Evolutionary conservation across 768 basidiomycete species (phyloP), one percentile per base, ranked within the genome.

Genomic region (Boletus pseudopeckii): DNA sequence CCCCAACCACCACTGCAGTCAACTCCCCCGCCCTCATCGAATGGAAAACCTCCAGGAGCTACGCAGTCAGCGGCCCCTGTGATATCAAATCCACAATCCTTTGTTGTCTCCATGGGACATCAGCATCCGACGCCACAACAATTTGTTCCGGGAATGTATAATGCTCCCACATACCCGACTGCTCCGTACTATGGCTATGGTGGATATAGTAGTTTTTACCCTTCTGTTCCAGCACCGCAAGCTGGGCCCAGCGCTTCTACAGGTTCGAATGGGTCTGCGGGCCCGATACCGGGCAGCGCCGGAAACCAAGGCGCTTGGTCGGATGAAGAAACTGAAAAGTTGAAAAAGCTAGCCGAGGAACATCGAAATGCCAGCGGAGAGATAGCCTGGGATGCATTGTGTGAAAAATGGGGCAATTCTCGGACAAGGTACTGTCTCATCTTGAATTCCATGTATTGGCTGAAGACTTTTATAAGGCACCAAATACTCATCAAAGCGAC

Each of bases 401-500:
- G 85, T 47, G 75, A 75, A 45, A 80, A 86, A 61, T 91, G 87
- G 83, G 90, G 90, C 5, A 79, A 78, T 56, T 81, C 81, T 37
- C 77, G 90, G 50, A 84, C 90, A 51, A 83, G 86, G 90, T 88
- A 57, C 45, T 22, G 72, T 72, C 28, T 42, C 24, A 1, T 52
- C 50, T 40, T 30, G 6, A 4, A 11, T 36, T 42, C 14, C 17
- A 3, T 40, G 13, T 20, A 5, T 43, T 43, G 7, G n/a, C 50
- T 66, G 48, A 66, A 44, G 28, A 18, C 33, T 18, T 26, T 26
- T 34, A 1, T 20, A 48, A 92, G 90, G 64, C 88, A 90, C 61
- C 90, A 92, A 66, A 90, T 92, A 51, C 72, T 91, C 33, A 81
- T 90, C 55, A 91, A 90, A 69, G 90, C 89, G 2, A 92, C 86